Evolutionary conservation across 1,139 yeast genomes (phyloP), one percentile per base, ranked within the genome.

Genomic region (Candida dubliniensis): DNA sequence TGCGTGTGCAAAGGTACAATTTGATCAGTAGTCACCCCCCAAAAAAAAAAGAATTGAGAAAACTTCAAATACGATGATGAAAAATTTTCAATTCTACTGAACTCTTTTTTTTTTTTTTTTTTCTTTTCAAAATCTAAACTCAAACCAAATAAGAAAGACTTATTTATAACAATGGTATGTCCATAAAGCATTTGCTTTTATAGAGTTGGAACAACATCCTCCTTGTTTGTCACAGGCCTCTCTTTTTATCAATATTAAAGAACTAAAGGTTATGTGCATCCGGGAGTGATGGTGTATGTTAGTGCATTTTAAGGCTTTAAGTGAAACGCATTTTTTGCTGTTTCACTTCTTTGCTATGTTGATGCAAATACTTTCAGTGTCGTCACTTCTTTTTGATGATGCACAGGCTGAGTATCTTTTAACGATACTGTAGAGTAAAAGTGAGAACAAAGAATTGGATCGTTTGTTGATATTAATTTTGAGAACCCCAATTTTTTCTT

Each of bases 381-480:
- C 54, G 56, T 62, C 69, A 61, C 67, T 64, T 59, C 71, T 67
- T 67, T 39, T 38, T 5, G 11, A 41, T 39, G 74, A 63, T 61
- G 69, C 74, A 67, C 72, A 66, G 75, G 74, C 73, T 69, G 74
- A 69, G 75, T 67, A 68, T 67, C 69, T 54, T 49, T 43, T 36
- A 69, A 63, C 29, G 52, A 46, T 69, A 67, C 74, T 67, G 74
- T 69, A 69, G 75, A 68, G 74, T 49, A 38, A 40, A 36, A 33
- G 36, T 38, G 35, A 31, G 39, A 49, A 52, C 54, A 52, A 36
- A 31, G 31, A 30, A 9, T 31, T 37, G 63, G 57, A 43, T 41
- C 34, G 66, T 63, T 61, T 61, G 66, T 61, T 60, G 64, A 61
- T 58, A 54, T 54, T 53, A 42, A 41, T 48, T 50, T 55, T 48